Conservation (phyloP, 78 protist species). For the Bodo saltans region DNA sequence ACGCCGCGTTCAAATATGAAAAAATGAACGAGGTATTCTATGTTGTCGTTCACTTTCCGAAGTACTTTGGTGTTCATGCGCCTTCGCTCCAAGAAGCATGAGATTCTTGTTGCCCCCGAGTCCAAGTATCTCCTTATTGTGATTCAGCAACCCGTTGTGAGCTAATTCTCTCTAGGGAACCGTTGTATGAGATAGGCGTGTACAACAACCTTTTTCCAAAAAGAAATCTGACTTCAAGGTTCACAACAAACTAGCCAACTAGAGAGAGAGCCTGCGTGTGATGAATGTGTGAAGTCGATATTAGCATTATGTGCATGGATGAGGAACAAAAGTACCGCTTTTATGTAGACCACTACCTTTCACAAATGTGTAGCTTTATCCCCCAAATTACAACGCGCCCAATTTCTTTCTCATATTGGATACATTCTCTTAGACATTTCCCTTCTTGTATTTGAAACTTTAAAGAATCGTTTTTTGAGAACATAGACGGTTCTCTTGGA, state of each 20-base stretch:
- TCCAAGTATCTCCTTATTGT: conserved; percentile 41
- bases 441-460: not conserved
- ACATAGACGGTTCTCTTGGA: not conserved
- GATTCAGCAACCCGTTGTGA: conserved; percentile 22
- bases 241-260: not conserved
- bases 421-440: not conserved
- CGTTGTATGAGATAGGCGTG: not conserved
- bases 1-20: too few species aligned
- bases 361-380: too few species aligned
- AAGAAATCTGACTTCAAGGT: not conserved
- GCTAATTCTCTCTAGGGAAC: not conserved
- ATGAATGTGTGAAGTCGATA: too few species aligned
- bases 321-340: too few species aligned
- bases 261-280: not conserved
- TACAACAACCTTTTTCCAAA: not conserved
- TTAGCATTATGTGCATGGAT: too few species aligned
- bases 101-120: conserved; percentile 59
- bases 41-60: too few species aligned
- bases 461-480: not conserved
- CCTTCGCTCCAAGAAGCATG: conserved; percentile 66
- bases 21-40: too few species aligned
- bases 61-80: conserved; percentile 70
- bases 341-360: too few species aligned
- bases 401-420: too few species aligned
- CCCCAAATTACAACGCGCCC: too few species aligned